These are phyloP conservation scores for Populus nigra DNA, from an alignment of 345 rosid genomes.

Conservation along the genomic window DNA sequence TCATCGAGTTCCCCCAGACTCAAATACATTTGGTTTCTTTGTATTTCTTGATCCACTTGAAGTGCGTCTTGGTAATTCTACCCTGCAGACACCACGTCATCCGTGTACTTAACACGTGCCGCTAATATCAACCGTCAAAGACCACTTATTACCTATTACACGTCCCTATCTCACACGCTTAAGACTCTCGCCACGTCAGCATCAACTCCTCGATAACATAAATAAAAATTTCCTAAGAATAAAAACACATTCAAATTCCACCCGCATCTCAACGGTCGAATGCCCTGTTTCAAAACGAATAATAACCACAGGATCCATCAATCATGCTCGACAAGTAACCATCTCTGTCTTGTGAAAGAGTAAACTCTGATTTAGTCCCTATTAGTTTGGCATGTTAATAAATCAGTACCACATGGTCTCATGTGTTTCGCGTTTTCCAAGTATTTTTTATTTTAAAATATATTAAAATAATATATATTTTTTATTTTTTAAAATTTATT, in stretches of 20 bases:
- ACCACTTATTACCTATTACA: too few species aligned
- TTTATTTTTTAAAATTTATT: too few species aligned
- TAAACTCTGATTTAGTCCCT: neutral
- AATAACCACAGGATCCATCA: slow-evolving; percentile 39
- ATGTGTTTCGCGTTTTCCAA: too few species aligned
- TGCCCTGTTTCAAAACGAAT: slow-evolving; percentile 6
- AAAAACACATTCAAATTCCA: slow-evolving; percentile 35
- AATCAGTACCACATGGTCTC: neutral
- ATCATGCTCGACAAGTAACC: slow-evolving; percentile 25
- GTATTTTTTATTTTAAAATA: too few species aligned
- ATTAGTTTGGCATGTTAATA: neutral
- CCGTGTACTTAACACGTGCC: neutral
- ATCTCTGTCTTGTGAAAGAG: neutral
- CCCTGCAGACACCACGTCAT: neutral
- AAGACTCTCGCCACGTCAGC: slow-evolving; percentile 9
- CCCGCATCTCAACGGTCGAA: slow-evolving; percentile 52
- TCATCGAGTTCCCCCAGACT: too few species aligned
- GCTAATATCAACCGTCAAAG: neutral
- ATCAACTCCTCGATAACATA: slow-evolving; percentile 25
- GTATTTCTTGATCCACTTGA: neutral
- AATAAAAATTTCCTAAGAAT: neutral
- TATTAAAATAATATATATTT: too few species aligned
- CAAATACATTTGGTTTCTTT: neutral
- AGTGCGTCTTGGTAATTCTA: neutral
- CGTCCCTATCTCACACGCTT: slow-evolving; percentile 30